Base-by-base conservation (phyloP, 495 filamentous ascomycete genomes). In the Margaritispora aquatica region DNA sequence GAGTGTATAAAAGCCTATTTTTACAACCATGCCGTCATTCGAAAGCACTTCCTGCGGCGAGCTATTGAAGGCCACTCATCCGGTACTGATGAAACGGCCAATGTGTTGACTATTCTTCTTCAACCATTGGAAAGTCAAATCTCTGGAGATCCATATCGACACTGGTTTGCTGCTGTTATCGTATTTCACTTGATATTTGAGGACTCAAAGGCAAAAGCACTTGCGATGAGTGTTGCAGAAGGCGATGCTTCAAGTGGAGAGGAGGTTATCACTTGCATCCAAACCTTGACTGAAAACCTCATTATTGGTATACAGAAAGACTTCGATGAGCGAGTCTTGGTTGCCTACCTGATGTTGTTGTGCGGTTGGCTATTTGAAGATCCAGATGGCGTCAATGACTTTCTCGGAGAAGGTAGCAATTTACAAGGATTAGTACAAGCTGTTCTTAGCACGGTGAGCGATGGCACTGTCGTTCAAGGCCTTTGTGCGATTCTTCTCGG, bases 1-100 rank as follows among this genome's bases (percentile, higher is more conserved):
- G 84, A 92, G 66, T 95, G 92, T 62, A 84, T 97, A 51, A 88
- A 95, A 70, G 93, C 95, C 0, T 98, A 97, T 73, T 89, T 96
- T 63, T 84, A 77, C 65, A 82, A 85, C 49, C 90, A 96, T 68
- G 68, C 83, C 23, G 83, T 84, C 48, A 93, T 97, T 54, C 85
- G 87, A 26, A 71, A 83, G 46, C 91, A 96, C 73, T 96, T 97
- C 58, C 78, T 97, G 23, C 78, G 84, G 29, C 84, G 94, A 61
- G 94, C 95, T 1, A 96, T 98, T 59, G 87, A 92, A 52, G 90
- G 93, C 1, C 89, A 97, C 69, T 73, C 79, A 21, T 84, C 86
- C 54, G 89, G 89, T 24, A 82, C 86, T 29, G 85, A 94, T 70
- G 86, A 90, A 60, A 88, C 89, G 1, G 89, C 92, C n/a, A 98